These are phyloP conservation scores for Iodosphaeria phyllophila DNA, from an alignment of 2,329 filamentous ascomycete genomes.

Conservation along the genomic window DNA sequence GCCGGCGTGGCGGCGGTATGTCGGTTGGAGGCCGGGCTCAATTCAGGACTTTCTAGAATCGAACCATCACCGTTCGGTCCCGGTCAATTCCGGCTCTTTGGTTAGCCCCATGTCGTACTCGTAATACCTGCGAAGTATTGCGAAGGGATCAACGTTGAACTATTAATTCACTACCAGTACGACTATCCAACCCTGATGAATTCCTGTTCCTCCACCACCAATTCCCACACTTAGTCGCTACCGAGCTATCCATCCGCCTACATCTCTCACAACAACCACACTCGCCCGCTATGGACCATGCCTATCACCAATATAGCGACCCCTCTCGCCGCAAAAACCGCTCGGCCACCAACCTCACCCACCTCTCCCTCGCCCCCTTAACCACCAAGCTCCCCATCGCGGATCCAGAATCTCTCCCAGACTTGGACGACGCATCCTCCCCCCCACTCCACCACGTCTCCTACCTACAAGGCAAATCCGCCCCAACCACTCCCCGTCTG, in stretches of 20 bases:
- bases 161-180: too few relatives aligned
- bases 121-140: too few relatives aligned
- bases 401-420: conserved; percentile 28
- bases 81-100: too few relatives aligned
- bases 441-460: conserved; percentile 22
- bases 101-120: too few relatives aligned
- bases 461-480: conserved; percentile 43
- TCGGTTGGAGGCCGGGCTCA: too few relatives aligned
- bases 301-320: conserved; percentile 40
- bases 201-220: too few relatives aligned
- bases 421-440: conserved; percentile 18
- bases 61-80: too few relatives aligned
- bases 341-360: conserved; percentile 38
- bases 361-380: conserved; percentile 44
- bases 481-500: conserved; percentile 44
- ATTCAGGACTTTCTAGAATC: too few relatives aligned
- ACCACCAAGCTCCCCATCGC: conserved; percentile 40
- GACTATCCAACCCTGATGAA: too few relatives aligned
- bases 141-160: too few relatives aligned
- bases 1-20: too few relatives aligned
- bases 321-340: conserved; percentile 37
- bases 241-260: not conserved
- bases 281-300: conserved; percentile 30
- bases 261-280: not conserved
- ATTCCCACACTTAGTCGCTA: too few relatives aligned